phyloP scores from a whole-genome alignment of 257 asterid species.

The Solanum appendiculatum region DNA sequence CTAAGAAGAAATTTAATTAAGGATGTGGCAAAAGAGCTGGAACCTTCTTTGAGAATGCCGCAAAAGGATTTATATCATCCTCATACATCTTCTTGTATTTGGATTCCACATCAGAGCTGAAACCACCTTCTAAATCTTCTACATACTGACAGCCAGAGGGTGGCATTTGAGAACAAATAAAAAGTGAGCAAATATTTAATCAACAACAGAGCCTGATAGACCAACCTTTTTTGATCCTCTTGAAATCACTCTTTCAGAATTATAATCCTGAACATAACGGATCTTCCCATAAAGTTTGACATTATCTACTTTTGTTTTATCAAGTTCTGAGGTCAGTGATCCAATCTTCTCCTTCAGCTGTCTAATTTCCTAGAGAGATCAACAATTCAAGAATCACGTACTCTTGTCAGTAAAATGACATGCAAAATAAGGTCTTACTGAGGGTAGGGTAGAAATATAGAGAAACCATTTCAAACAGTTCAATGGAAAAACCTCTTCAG shows the following conservation, averaged over 20 bases:
- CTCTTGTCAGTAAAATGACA: not conserved
- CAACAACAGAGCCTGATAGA: slow-evolving; percentile 5
- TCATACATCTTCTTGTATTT: slow-evolving; percentile 97
- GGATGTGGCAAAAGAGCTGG: not conserved
- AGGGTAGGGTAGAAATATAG: not conserved
- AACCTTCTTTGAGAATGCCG: slow-evolving; percentile 97
- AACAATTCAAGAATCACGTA: slow-evolving; percentile 8
- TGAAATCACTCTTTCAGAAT: slow-evolving; percentile 88
- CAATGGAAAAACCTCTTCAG: slow-evolving; percentile 68
- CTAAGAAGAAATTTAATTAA: not conserved
- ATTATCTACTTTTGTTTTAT: slow-evolving; percentile 92
- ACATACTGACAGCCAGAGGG: slow-evolving; percentile 48
- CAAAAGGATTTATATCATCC: slow-evolving; percentile 97
- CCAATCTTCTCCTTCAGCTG: slow-evolving; percentile 88
- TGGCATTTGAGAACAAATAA: slow-evolving; percentile 9
- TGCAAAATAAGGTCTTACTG: not conserved
- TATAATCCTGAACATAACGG: slow-evolving; percentile 97
- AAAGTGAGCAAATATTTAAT: not conserved
- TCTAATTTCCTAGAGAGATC: slow-evolving; percentile 67
- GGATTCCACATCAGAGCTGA: slow-evolving; percentile 95
- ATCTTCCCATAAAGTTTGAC: slow-evolving; percentile 95
- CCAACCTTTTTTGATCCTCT: slow-evolving; percentile 97
- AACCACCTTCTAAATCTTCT: slow-evolving; percentile 93
- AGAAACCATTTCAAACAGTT: not conserved
- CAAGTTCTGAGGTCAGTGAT: slow-evolving; percentile 68